Percentiles rank a stretch among this genome's conserved stretches.
Conservation (phyloP, 129 eudicot species). For the Glebionis coronaria region DNA sequence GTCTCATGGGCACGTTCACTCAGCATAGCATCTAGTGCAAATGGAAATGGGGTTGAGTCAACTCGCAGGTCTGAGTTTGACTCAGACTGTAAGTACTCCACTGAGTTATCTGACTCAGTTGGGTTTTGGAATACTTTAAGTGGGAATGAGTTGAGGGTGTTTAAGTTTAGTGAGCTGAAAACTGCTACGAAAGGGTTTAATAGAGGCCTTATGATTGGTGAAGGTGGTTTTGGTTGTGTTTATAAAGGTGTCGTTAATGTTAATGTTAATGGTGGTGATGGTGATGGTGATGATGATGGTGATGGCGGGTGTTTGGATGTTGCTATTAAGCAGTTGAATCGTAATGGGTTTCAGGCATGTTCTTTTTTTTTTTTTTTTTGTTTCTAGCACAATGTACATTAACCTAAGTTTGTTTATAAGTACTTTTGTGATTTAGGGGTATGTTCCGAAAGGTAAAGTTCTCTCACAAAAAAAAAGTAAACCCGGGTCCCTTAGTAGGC, state of each 20-base stretch:
- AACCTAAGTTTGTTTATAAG: too few species aligned
- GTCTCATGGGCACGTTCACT: constrained; percentile 20
- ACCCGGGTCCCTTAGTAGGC: too few species aligned
- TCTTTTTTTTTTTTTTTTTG: not conserved
- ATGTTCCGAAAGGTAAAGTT: too few species aligned
- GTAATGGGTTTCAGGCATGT: constrained; percentile 92
- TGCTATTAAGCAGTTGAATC: constrained; percentile 82
- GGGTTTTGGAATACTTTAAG: not conserved
- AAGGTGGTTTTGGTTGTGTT: constrained; percentile 28
- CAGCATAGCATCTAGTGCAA: not conserved
- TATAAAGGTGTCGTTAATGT: constrained; percentile 50
- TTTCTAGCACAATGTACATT: too few species aligned
- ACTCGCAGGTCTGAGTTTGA: constrained; percentile 12
- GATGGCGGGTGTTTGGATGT: constrained; percentile 44
- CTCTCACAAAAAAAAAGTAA: too few species aligned
- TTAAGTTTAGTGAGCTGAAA: constrained; percentile 10
- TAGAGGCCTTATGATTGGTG: constrained; percentile 10
- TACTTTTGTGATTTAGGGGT: too few species aligned
- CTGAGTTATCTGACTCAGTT: not conserved
- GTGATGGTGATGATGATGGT: not conserved
- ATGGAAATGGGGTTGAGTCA: not conserved
- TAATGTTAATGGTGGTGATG: not conserved
- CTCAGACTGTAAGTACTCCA: not conserved
- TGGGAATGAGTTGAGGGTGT: not conserved
- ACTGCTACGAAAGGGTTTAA: constrained; percentile 10